phyloP scores from a whole-genome alignment of 2,329 filamentous ascomycete species.

The Fusarium tjaetaba region DNA sequence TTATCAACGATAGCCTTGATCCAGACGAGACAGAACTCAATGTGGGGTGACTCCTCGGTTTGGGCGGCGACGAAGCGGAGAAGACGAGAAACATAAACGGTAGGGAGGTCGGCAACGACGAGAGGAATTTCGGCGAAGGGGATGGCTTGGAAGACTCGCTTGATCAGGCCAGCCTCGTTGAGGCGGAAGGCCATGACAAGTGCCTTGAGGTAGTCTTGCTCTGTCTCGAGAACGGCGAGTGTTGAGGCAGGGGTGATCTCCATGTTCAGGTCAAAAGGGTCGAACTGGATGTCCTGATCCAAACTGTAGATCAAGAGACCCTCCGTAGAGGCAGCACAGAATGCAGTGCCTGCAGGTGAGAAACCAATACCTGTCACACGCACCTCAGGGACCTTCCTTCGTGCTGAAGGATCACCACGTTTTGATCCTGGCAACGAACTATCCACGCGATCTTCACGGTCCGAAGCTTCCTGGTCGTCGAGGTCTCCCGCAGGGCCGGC shows the following conservation, averaged over 20 bases:
- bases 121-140: constrained; percentile 79
- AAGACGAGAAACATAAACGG: constrained; percentile 85
- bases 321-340: constrained; percentile 95
- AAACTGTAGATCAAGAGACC: constrained; percentile 93
- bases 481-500: constrained; percentile 86
- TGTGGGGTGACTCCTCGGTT: constrained; percentile 88
- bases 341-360: constrained; percentile 86
- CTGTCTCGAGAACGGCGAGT: constrained; percentile 70
- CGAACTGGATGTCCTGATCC: constrained; percentile 85
- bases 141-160: constrained; percentile 85
- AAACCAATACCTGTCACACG: constrained; percentile 87
- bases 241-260: constrained; percentile 91
- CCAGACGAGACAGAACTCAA: constrained; percentile 96
- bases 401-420: constrained; percentile 82
- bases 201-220: constrained; percentile 88
- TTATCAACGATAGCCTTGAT: constrained; percentile 83
- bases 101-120: constrained; percentile 81
- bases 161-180: constrained; percentile 84
- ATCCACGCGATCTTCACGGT: constrained; percentile 86
- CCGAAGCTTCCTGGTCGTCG: constrained; percentile 88
- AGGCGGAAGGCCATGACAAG: constrained; percentile 97
- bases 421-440: constrained; percentile 84
- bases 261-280: constrained; percentile 95
- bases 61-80: constrained; percentile 89
- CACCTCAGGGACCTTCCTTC: constrained; percentile 82